Evolutionary conservation across 163 green algal species (phyloP), one percentile per base, ranked within the genome.

Genomic region (Botryococcus braunii): DNA sequence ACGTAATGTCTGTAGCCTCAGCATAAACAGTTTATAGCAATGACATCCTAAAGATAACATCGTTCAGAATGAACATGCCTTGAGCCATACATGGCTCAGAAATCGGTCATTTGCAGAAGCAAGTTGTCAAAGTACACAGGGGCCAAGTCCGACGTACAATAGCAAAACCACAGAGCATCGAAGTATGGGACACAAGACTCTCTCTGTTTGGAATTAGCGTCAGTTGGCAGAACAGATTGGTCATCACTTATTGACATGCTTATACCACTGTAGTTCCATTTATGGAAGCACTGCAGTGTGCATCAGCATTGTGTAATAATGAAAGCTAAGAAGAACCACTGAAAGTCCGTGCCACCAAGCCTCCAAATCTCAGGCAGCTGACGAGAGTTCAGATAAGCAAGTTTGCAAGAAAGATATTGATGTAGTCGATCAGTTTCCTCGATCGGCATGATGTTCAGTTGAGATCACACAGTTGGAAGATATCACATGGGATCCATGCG

Each of bases 151-250:
- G 25, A 4, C 83, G 71, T 63, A 89, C 83, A 88, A 48, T 88
- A 88, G 71, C 83, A 89, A 37, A 87, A 88, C 79, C 82, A 89
- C 0, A 89, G 68, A 5, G 79, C 79, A 56, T 89, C 83, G 47
- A 89, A 87, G 4, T 79, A 66, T n/a, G 39, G 67, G 2, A 80
- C 65, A 69, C 80, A 88, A 29, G 63, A 75, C 39, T 76, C 77
- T 21, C 59, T 4, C 23, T 52, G 43, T 17, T 52, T 13, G 13
- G 13, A 13, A 13, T 52, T 17, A 13, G 13, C 13, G 43, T 13
- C 43, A 17, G 13, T 13, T 17, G 43, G 17, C 13, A 17, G 43
- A 13, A 17, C 43, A 52, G 43, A 52, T n/a, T n/a, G 43, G 43
- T 27, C 13, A 17, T 52, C 43, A 17, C 43, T 52, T 13, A 13